Percentiles rank a stretch among this genome's conserved stretches.
Conservation (phyloP, 495 filamentous ascomycete genomes). For the Collariella sp. region DNA sequence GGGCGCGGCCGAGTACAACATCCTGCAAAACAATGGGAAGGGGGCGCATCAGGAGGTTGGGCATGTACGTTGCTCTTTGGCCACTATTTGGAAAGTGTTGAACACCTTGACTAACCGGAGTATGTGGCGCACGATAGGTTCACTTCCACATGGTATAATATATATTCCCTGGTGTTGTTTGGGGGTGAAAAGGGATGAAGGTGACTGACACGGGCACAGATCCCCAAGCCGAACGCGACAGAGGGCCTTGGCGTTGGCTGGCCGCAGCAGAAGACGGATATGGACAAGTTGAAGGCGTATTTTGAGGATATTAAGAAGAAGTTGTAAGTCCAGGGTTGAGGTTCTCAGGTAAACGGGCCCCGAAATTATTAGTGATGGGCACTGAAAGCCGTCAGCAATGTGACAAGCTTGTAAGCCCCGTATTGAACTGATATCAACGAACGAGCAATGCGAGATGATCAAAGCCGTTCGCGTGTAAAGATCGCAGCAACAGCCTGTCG, state of each 20-base stretch:
- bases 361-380: too few species aligned
- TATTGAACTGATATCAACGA: too few species aligned
- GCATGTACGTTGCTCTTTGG: slow-evolving; percentile 53
- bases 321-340: slow-evolving; percentile 49
- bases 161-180: not conserved
- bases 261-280: slow-evolving; percentile 69
- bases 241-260: slow-evolving; percentile 77
- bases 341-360: not conserved
- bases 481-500: not conserved
- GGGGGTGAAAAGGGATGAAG: not conserved
- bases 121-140: slow-evolving; percentile 40
- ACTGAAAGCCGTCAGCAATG: too few species aligned
- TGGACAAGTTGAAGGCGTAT: slow-evolving; percentile 74
- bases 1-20: slow-evolving; percentile 75
- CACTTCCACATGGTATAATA: slow-evolving; percentile 83
- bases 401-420: too few species aligned
- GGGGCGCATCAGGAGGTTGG: slow-evolving; percentile 92
- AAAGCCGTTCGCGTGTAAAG: too few species aligned
- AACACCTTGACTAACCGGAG: not conserved
- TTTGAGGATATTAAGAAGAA: slow-evolving; percentile 77
- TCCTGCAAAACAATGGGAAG: slow-evolving; percentile 92
- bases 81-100: not conserved
- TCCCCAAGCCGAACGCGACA: slow-evolving; percentile 82
- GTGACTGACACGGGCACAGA: slow-evolving; percentile 41
- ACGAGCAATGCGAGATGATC: too few species aligned